Base-by-base conservation (phyloP, 257 asterid genomes). In the Salvia splendens region DNA sequence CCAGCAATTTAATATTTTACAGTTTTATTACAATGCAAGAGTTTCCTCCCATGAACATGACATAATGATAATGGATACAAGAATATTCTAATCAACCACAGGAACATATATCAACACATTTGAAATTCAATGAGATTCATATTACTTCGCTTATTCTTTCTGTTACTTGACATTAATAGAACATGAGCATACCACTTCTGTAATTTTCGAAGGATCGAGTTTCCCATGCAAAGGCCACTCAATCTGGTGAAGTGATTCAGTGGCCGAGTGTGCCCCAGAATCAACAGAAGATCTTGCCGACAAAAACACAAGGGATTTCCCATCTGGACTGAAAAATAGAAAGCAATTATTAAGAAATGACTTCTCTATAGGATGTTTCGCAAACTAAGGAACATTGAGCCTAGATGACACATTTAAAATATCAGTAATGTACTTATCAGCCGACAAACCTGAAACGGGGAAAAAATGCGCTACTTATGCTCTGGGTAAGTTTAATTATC, bases 201-300 rank as follows among this genome's bases (percentile, higher is more conserved):
- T 78, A 69, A 83, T 67, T 71, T 85, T 69, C 58, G 72, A 60
- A 42, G 86, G 52, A 2, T 55, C 56, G 28, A 80, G 75, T 79
- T 80, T 82, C 75, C 87, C 91, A 46, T 74, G 70, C 68, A 84
- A 64, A 17, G 96, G 90, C 97, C 98, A 92, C 70, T 78, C 88
- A 65, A 89, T 66, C 81, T 78, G 87, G 75, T 89, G 96, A 75
- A 92, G 92, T 54, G 98, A 87, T 35, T 89, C 78, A 41, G 97
- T 89, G 73, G 97, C 93, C 0, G 80, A 85, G 81, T 92, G 97
- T 6, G 80, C 94, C 51, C 97, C 95, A 67, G 97, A 80, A 73
- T 89, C 95, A 67, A 87, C 92, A 68, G 90, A 82, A 74, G 89
- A 64, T 79, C 70, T 84, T 69, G 96, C 86, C 47, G 97, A 89